Evolutionary conservation across 2,329 filamentous ascomycete species (phyloP), one percentile per base, ranked within the genome.

Genomic region (Capronia epimyces): DNA sequence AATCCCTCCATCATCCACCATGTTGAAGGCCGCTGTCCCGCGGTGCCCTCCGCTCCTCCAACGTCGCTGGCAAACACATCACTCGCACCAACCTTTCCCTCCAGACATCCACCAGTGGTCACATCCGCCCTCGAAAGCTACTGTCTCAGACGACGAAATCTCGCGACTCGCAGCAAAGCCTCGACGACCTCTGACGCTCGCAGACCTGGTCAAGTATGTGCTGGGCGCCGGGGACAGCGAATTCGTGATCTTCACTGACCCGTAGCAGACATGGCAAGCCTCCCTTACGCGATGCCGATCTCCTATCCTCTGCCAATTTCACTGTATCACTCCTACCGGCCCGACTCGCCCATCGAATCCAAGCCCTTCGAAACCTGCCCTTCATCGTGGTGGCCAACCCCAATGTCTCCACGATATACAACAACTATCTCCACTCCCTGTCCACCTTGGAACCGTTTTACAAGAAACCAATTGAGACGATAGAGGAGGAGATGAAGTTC

Each of bases 301-400:
- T 98, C 49, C 82, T 95, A 62, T 82, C 85, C 31, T 96, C 90
- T 1, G 93, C 93, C 56, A 95, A 96, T 73, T 97, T 97, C 72
- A 95, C 93, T 10, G 84, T 97, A 59, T 87, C 85, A 22, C 86
- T 96, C 46, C 83, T 97, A 8, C 93, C 93, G 12, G 87, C 93
- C 43, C 88, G 93, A 31, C 83, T 98, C 21, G 93, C 93, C 21
- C 89, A 94, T 67, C 88, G 93, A 50, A 95, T 98, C 58, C 87
- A 95, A 67, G 89, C 89, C 37, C 76, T 98, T 15, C 85, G 90
- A 57, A 95, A 95, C 66, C 81, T 98, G 7, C 93, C 93, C 0
- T 98, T 91, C 69, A 97, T 98, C 58, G 91, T 98, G 49, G 93
- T 98, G 21, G 90, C 91, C n/a, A 97, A 98, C 66, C 88, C 89